These are phyloP conservation scores for Nicotiana undulata DNA, from an alignment of 257 asterid species.

Conservation along the genomic window DNA sequence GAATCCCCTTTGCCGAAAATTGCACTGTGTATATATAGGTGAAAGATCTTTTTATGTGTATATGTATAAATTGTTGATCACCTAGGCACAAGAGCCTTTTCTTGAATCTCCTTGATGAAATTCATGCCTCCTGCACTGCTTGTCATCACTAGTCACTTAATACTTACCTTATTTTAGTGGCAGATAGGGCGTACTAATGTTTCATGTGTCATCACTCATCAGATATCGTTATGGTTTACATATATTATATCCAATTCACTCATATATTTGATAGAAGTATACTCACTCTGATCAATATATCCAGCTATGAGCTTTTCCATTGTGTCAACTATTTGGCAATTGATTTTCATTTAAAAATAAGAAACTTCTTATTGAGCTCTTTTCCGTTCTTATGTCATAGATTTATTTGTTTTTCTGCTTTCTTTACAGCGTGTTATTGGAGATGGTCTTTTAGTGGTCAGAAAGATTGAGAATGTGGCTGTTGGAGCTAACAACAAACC, in stretches of 20 bases:
- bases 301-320: not conserved
- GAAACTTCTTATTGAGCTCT: not conserved
- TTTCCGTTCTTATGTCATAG: not conserved
- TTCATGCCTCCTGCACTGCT: not conserved
- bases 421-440: conserved; percentile 82
- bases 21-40: not conserved
- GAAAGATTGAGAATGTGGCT: conserved; percentile 96
- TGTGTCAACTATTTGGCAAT: not conserved
- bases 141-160: not conserved
- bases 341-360: not conserved
- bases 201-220: not conserved
- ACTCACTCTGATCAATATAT: not conserved
- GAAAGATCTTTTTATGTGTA: not conserved
- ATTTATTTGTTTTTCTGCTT: not conserved
- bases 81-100: not conserved
- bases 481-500: conserved; percentile 84
- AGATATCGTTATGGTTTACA: not conserved
- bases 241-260: not conserved
- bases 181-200: not conserved
- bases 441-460: conserved; percentile 73
- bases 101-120: not conserved
- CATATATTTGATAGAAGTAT: not conserved
- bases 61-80: not conserved
- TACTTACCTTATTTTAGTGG: not conserved
- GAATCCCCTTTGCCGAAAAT: not conserved